Evolutionary conservation across 257 asterid species (phyloP).

Genomic region (Solanum boliviense): DNA sequence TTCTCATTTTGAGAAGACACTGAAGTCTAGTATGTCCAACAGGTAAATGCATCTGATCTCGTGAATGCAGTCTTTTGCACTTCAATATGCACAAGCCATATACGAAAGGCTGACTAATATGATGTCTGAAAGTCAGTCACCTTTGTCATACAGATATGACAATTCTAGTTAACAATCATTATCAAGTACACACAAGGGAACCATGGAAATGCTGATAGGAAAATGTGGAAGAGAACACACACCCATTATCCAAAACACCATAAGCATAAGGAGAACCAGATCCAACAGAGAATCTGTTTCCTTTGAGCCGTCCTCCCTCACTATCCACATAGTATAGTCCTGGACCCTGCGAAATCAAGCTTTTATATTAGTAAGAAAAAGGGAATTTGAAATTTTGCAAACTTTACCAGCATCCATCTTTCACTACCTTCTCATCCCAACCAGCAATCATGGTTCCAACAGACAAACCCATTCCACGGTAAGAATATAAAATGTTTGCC

Average conservation of each 20-base stretch:
- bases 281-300: slow-evolving; percentile 89
- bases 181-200: background rate
- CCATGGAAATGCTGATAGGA: background rate
- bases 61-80: background rate
- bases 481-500: slow-evolving; percentile 85
- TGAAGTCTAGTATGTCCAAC: background rate
- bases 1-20: background rate
- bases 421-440: slow-evolving; percentile 89
- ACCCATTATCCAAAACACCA: slow-evolving; percentile 94
- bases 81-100: background rate
- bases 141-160: background rate
- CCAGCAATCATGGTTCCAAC: slow-evolving; percentile 99
- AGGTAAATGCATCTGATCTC: background rate
- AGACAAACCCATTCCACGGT: slow-evolving; percentile 94
- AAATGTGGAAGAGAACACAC: slow-evolving; percentile 7
- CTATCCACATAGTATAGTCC: slow-evolving; percentile 92
- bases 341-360: slow-evolving; percentile 57
- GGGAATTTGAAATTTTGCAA: background rate
- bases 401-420: background rate
- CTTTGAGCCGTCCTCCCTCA: slow-evolving; percentile 96
- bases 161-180: background rate
- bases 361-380: background rate
- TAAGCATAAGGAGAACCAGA: slow-evolving; percentile 98
- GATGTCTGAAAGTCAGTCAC: background rate
- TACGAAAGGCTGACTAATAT: no score